phyloP scores from a whole-genome alignment of 805 yeast genomes.

The Cyberlindnera mrakii region DNA sequence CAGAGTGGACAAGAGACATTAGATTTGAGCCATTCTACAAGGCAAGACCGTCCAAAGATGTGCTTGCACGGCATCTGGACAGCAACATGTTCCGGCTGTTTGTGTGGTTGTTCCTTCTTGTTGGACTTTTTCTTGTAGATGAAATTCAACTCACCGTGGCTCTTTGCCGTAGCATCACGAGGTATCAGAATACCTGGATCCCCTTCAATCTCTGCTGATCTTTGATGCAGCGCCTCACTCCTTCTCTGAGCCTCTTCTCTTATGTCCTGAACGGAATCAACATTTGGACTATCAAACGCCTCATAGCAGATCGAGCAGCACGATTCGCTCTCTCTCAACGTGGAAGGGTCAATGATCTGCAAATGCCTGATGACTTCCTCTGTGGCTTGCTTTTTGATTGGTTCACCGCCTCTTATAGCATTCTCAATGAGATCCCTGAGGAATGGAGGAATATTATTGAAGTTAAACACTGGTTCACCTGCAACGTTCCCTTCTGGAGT shows the following conservation, averaged over 20 bases:
- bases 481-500: slow-evolving; percentile 8
- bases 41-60: slow-evolving; percentile 75
- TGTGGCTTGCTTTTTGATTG: slow-evolving; percentile 13
- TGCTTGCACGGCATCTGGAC: slow-evolving; percentile 80
- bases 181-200: slow-evolving; percentile 18
- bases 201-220: slow-evolving; percentile 4
- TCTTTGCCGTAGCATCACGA: slow-evolving; percentile 9
- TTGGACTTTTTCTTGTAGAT: not conserved
- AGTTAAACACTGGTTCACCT: slow-evolving; percentile 14
- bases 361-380: slow-evolving; percentile 17
- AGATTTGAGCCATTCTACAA: slow-evolving; percentile 69
- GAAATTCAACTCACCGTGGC: slow-evolving; percentile 7
- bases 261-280: not conserved
- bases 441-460: slow-evolving; percentile 11
- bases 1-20: slow-evolving; percentile 67
- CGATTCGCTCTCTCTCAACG: slow-evolving; percentile 7
- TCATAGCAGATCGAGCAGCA: slow-evolving; percentile 21
- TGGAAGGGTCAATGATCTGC: slow-evolving; percentile 5
- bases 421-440: slow-evolving; percentile 12
- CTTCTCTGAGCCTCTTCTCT: slow-evolving; percentile 5
- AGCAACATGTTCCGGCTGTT: slow-evolving; percentile 47
- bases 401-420: slow-evolving; percentile 3
- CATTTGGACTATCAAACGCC: slow-evolving; percentile 7
- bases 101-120: not conserved
- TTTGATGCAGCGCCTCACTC: slow-evolving; percentile 3